phyloP scores from a whole-genome alignment of 352 stramenopile species.

The Pythium sp. region DNA sequence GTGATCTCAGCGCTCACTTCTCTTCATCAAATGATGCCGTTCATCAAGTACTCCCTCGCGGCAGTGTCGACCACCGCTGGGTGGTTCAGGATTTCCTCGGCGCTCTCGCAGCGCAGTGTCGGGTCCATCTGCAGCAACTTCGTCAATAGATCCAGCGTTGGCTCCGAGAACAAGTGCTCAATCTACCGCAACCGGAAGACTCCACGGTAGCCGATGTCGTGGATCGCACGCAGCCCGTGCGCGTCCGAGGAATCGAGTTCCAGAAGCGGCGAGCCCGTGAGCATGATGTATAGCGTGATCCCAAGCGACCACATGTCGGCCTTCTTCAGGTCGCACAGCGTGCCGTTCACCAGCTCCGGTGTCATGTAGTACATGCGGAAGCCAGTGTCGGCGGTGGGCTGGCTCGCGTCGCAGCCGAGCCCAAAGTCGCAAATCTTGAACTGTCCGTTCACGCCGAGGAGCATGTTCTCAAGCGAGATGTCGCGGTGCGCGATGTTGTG shows the following conservation, averaged over 20 bases:
- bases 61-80: background rate
- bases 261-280: constrained; percentile 55
- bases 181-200: constrained; percentile 27
- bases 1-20: background rate
- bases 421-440: constrained; percentile 58
- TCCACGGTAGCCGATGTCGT: constrained; percentile 16
- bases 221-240: constrained; percentile 25
- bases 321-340: constrained; percentile 32
- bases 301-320: constrained; percentile 71
- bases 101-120: background rate
- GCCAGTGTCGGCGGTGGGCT: background rate
- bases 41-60: background rate
- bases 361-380: constrained; percentile 12
- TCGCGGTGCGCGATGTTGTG: constrained; percentile 40
- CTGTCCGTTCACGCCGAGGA: constrained; percentile 29
- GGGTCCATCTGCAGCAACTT: constrained; percentile 25
- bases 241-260: constrained; percentile 13
- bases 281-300: constrained; percentile 62
- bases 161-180: constrained; percentile 5
- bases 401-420: constrained; percentile 25
- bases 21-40: background rate
- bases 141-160: constrained; percentile 20
- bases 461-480: constrained; percentile 56
- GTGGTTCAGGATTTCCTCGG: constrained; percentile 3
- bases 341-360: background rate